Evolutionary conservation across 2,329 filamentous ascomycete genomes (phyloP).

Genomic region (Bipolaris sorokiniana): DNA sequence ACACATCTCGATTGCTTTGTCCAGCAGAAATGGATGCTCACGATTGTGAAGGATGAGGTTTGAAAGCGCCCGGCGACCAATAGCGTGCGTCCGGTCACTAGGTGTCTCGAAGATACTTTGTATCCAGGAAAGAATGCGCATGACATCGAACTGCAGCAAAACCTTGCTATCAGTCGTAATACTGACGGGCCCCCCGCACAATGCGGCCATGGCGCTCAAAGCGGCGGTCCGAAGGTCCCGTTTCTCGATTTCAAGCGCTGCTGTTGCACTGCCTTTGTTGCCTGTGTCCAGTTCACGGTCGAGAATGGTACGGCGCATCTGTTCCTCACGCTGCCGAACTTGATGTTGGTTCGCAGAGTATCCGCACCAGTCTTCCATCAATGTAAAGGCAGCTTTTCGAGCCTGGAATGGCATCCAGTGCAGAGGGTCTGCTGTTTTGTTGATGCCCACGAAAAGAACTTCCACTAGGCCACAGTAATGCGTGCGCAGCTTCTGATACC

Average conservation of each 20-base stretch:
- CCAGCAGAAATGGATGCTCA: conserved; percentile 82
- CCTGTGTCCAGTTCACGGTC: conserved; percentile 75
- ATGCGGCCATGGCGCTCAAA: conserved; percentile 90
- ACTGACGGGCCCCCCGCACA: conserved; percentile 83
- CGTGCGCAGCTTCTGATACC: conserved; percentile 87
- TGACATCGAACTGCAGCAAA: conserved; percentile 88
- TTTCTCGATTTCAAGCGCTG: conserved; percentile 96
- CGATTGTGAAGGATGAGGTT: conserved; percentile 91
- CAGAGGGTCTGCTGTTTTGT: conserved; percentile 80
- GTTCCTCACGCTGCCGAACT: conserved; percentile 81
- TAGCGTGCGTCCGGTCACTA: conserved; percentile 90
- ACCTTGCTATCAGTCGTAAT: conserved; percentile 87
- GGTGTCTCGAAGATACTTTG: conserved; percentile 91
- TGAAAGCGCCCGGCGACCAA: conserved; percentile 83
- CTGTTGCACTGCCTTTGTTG: conserved; percentile 79
- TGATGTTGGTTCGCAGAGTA: conserved; percentile 90
- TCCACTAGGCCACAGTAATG: conserved; percentile 96
- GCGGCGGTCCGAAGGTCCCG: conserved; percentile 88
- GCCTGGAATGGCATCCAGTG: conserved; percentile 98
- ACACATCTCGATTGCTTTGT: conserved; percentile 89
- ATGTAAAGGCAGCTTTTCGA: conserved; percentile 88
- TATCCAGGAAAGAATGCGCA: conserved; percentile 93
- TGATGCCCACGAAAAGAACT: conserved; percentile 89
- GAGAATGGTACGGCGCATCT: conserved; percentile 83
- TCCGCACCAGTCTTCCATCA: conserved; percentile 99